Conservation (phyloP, 139 green algal genomes). For the Closterium sp. region DNA sequence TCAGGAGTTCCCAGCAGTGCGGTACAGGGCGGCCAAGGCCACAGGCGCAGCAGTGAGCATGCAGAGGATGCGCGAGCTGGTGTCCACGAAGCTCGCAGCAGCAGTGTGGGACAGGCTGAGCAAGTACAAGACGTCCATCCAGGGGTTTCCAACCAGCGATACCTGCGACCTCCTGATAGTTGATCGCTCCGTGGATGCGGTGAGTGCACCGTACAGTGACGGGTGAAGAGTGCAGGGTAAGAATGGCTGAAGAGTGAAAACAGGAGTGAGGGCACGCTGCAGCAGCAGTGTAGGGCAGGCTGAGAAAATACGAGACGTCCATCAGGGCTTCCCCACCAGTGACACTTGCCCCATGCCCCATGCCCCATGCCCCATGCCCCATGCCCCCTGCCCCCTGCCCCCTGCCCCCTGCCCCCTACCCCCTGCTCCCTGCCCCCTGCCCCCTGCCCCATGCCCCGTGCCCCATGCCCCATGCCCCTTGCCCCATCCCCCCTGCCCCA, state of each 20-base stretch:
- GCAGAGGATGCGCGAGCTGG: conserved; percentile 13
- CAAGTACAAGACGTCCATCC: conserved; percentile 32
- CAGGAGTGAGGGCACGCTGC: neutral
- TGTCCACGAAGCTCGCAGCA: conserved; percentile 36
- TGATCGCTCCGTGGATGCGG: conserved; percentile 65
- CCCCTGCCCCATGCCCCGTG: neutral
- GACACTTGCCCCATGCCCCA: too few species aligned
- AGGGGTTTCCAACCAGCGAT: conserved; percentile 29
- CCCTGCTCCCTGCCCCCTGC: neutral
- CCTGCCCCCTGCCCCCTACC: too few species aligned
- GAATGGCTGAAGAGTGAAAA: too few species aligned
- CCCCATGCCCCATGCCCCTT: too few species aligned
- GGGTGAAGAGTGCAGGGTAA: too few species aligned
- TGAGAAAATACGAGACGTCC: conserved; percentile 31
- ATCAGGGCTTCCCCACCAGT: conserved; percentile 19
- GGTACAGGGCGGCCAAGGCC: conserved; percentile 36
- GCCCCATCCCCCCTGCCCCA: too few species aligned
- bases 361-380: too few species aligned
- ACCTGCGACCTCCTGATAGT: conserved; percentile 84
- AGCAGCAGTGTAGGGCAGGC: conserved; percentile 14
- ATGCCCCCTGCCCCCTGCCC: too few species aligned
- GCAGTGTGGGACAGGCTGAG: conserved; percentile 34
- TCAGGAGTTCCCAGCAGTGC: conserved; percentile 43
- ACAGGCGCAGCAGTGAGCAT: neutral
- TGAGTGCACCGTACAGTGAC: conserved; percentile 12